Base-by-base conservation (phyloP, 1,284 basidiomycete genomes). In the Ganoderma leucocontextum region DNA sequence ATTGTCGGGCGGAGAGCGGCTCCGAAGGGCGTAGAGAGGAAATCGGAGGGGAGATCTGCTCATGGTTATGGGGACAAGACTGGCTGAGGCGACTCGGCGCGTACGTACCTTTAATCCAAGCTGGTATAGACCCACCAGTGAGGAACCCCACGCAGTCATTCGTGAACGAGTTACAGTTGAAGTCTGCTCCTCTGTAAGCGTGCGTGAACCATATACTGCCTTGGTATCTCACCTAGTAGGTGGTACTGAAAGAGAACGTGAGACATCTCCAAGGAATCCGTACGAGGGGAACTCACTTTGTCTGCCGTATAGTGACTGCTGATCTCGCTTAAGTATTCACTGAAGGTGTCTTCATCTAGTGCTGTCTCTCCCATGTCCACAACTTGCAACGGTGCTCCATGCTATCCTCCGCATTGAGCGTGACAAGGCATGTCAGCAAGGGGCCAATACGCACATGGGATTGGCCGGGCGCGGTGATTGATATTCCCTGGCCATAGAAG, bases 151-250 rank as follows among this genome's bases (percentile, higher is more conserved):
- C 81, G 63, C 90, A 90, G 72, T 97, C 95, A 69, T 93, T 94
- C 0, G 95, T 95, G 75, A 98, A 98, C 1, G 93, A 92, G 78
- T 97, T 97, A 79, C 95, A 97, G 73, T 95, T 95, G 72, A 94
- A 94, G 60, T 95, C 93, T 93, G 69, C 1, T 15, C 29, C 5
- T 35, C 66, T 9, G 44, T 72, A 33, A 73, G 53, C 10, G 58
- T 17, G n/a, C 35, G 12, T 22, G 25, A n/a, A 22, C 4, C 5
- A 5, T 3, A 6, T 22, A 10, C 33, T 38, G 10, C 0, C n/a
- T 10, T n/a, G 25, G 17, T 42, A 53, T 65, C 79, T 65, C 76
- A 91, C 92, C 93, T 83, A 97, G 83, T n/a, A 97, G 83, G 79
- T 97, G 95, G 79, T 98, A 98, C 89, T 95, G 71, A 58, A n/a